phyloP scores from a whole-genome alignment of 176 grass and related monocot species.

The Paspalum notatum region DNA sequence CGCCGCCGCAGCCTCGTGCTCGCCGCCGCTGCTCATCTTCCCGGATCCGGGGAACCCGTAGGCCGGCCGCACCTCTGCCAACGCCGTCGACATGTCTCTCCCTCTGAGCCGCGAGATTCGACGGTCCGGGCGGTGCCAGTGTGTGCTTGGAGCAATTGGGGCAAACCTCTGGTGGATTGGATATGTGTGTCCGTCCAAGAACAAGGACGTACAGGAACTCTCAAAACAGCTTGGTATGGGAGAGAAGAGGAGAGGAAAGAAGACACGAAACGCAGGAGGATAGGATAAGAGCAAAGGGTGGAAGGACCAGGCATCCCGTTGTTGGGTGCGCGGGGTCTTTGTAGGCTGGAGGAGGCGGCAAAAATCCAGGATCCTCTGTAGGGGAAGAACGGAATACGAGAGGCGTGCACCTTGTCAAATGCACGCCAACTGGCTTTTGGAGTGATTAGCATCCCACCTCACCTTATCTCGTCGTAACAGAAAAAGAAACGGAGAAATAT shows the following conservation, averaged over 20 bases:
- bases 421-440: not conserved
- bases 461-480: not conserved
- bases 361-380: constrained; percentile 30
- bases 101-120: constrained; percentile 22
- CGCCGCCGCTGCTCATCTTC: not conserved
- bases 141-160: constrained; percentile 32
- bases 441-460: not conserved
- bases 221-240: not conserved
- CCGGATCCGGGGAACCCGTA: constrained; percentile 46
- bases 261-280: not conserved
- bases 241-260: not conserved
- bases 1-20: not conserved
- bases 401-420: not conserved
- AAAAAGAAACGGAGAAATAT: too few relatives aligned
- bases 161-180: constrained; percentile 43
- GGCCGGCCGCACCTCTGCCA: constrained; percentile 30
- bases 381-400: not conserved
- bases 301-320: constrained; percentile 7
- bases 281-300: constrained; percentile 49
- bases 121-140: constrained; percentile 27
- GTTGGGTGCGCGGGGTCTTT: constrained; percentile 45
- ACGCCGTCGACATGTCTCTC: constrained; percentile 55
- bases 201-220: constrained; percentile 37
- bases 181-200: constrained; percentile 48
- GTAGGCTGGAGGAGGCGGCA: constrained; percentile 28